A percentile compares a stretch with the other conserved stretches of the same genome.
phyloP scores from a whole-genome alignment of 2,329 filamentous ascomycete species.

The Paecilomyces variotii region DNA sequence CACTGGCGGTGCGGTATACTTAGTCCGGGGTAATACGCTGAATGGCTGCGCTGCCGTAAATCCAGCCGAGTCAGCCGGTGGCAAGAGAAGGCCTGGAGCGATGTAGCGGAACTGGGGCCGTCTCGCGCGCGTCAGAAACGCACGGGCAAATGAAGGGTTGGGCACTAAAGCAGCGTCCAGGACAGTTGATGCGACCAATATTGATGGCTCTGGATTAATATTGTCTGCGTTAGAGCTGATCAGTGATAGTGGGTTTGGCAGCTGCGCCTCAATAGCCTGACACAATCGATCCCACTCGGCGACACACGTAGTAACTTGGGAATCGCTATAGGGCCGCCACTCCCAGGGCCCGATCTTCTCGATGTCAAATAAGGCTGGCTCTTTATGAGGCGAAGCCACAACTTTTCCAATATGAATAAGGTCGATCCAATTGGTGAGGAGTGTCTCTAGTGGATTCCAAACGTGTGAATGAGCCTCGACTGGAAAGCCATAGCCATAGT shows the following conservation, averaged over 20 bases:
- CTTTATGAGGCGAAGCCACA: conserved; percentile 3
- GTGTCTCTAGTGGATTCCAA: conserved; percentile 18
- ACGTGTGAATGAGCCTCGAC: conserved; percentile 10
- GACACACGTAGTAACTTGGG: conserved; percentile 17
- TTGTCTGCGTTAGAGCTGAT: conserved; percentile 3
- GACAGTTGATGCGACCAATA: conserved; percentile 3
- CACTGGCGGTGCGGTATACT: conserved; percentile 14
- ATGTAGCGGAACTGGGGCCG: conserved; percentile 11
- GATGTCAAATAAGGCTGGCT: conserved; percentile 11
- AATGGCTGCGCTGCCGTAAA: conserved; percentile 17
- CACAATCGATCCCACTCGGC: conserved; percentile 12
- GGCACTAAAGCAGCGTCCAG: conserved; percentile 9
- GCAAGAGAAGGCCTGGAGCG: conserved; percentile 10
- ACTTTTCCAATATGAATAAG: conserved; percentile 15
- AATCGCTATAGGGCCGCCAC: conserved; percentile 21
- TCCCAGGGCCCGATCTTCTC: conserved; percentile 17
- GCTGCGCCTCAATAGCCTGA: conserved; percentile 16
- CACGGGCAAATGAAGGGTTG: conserved; percentile 6
- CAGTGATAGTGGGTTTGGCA: conserved; percentile 4
- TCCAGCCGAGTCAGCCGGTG: conserved; percentile 6
- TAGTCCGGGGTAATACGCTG: not conserved
- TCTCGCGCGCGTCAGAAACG: conserved; percentile 15
- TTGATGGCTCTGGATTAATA: conserved; percentile 3
- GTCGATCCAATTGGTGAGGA: conserved; percentile 16
- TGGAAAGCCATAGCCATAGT: conserved; percentile 7